phyloP scores from a whole-genome alignment of 371 early-diverging fungal genomes.

The Dichotomocladium elegans region DNA sequence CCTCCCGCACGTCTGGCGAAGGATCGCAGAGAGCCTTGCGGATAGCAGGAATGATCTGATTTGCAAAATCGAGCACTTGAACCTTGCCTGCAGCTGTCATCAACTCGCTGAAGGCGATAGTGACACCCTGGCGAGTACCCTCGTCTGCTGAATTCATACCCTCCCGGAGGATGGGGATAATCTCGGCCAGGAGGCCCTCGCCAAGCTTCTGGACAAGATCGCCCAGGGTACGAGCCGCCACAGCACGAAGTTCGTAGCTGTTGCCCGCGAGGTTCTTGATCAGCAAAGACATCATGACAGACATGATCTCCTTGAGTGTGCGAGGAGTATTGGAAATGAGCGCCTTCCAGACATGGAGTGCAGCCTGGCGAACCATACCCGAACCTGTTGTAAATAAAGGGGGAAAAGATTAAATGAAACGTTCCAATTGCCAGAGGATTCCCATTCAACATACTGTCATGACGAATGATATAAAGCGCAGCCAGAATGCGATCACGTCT shows the following conservation, averaged over 20 bases:
- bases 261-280: conserved; percentile 75
- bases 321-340: conserved; percentile 95
- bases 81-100: conserved; percentile 82
- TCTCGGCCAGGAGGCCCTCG: conserved; percentile 79
- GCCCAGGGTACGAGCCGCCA: conserved; percentile 89
- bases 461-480: conserved; percentile 88
- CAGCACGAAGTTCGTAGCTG: conserved; percentile 70
- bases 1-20: conserved; percentile 83
- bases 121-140: conserved; percentile 85
- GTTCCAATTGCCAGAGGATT: not conserved
- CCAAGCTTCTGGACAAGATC: conserved; percentile 95
- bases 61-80: conserved; percentile 81
- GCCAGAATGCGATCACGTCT: conserved; percentile 87
- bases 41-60: conserved; percentile 76
- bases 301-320: conserved; percentile 91
- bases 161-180: conserved; percentile 85
- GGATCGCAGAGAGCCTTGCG: conserved; percentile 78
- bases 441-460: conserved; percentile 61
- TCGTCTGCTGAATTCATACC: conserved; percentile 68
- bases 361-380: conserved; percentile 86
- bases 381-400: conserved; percentile 26
- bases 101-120: conserved; percentile 89
- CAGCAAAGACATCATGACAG: conserved; percentile 83
- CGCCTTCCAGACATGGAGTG: conserved; percentile 92
- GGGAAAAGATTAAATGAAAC: not conserved